These are phyloP conservation scores for Macrophomina phaseolina DNA, from an alignment of 2,329 filamentous ascomycete species.

Conservation along the genomic window DNA sequence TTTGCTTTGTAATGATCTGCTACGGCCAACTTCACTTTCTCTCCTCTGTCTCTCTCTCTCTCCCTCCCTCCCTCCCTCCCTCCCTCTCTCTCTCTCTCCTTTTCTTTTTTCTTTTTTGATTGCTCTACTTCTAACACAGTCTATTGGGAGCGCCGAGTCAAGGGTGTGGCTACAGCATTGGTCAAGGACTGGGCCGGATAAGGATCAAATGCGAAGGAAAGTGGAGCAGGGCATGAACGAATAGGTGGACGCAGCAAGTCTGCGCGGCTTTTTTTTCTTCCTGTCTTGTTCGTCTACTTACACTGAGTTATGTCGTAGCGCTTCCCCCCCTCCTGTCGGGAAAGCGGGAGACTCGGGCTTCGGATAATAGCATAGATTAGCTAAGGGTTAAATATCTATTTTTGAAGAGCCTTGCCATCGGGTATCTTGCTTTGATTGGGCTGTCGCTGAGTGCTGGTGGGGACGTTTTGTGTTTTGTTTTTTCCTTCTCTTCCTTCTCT, in stretches of 20 bases:
- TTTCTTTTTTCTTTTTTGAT: background rate
- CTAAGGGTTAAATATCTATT: too few relatives aligned
- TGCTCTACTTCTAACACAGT: background rate
- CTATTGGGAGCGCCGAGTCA: background rate
- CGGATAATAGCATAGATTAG: too few relatives aligned
- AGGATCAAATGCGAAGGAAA: too few relatives aligned
- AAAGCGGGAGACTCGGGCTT: background rate
- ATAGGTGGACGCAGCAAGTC: background rate
- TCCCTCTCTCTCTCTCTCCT: background rate
- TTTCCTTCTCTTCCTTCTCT: too few relatives aligned
- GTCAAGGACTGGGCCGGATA: too few relatives aligned
- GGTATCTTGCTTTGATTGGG: too few relatives aligned
- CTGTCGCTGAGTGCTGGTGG: too few relatives aligned
- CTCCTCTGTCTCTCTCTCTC: background rate
- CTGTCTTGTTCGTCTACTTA: slow-evolving; percentile 15
- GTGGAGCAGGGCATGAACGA: too few relatives aligned
- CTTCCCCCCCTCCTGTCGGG: background rate
- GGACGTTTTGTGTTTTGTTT: too few relatives aligned
- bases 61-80: background rate
- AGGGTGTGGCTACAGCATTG: too few relatives aligned
- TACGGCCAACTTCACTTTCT: background rate
- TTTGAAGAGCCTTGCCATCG: too few relatives aligned
- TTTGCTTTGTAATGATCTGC: too few relatives aligned
- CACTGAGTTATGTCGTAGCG: background rate
- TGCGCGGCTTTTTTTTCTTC: slow-evolving; percentile 18